Percentiles rank a stretch among this genome's conserved stretches.
Conservation (phyloP, 1,139 yeast genomes). For the Suhomyces guaymorum region DNA sequence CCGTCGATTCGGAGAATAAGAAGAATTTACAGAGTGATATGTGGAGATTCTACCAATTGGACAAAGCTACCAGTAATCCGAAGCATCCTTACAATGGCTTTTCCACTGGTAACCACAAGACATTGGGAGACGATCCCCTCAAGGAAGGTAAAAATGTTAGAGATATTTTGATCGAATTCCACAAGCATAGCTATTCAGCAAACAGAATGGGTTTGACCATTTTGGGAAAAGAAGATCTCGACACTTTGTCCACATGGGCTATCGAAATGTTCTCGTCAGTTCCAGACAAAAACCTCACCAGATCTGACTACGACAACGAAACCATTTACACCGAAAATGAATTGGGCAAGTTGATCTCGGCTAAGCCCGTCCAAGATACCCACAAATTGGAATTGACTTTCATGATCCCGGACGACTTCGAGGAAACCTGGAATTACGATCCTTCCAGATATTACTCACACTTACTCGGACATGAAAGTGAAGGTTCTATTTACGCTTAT, state of each 20-base stretch:
- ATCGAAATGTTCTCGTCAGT: conserved; percentile 65
- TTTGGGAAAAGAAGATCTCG: conserved; percentile 78
- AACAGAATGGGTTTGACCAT: conserved; percentile 86
- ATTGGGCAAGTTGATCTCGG: conserved; percentile 56
- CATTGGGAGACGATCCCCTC: conserved; percentile 59
- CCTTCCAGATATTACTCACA: conserved; percentile 77
- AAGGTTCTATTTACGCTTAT: conserved; percentile 73
- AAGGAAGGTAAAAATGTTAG: conserved; percentile 56
- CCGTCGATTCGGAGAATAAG: conserved; percentile 94
- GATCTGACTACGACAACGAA: conserved; percentile 48
- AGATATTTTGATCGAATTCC: conserved; percentile 63
- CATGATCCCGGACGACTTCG: conserved; percentile 71
- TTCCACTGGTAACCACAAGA: conserved; percentile 69
- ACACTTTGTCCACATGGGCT: conserved; percentile 70
- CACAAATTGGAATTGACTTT: conserved; percentile 69
- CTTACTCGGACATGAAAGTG: conserved; percentile 87
- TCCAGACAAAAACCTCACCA: conserved; percentile 52
- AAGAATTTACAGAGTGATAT: conserved; percentile 86
- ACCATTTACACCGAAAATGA: conserved; percentile 42
- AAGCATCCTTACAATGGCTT: conserved; percentile 74
- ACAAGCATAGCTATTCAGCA: conserved; percentile 63
- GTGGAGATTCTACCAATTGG: conserved; percentile 88
- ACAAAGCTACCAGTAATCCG: conserved; percentile 69
- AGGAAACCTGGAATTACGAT: conserved; percentile 60
- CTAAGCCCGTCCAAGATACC: conserved; percentile 81